phyloP scores from a whole-genome alignment of 2,329 filamentous ascomycete species.

The Colletotrichum camelliae region DNA sequence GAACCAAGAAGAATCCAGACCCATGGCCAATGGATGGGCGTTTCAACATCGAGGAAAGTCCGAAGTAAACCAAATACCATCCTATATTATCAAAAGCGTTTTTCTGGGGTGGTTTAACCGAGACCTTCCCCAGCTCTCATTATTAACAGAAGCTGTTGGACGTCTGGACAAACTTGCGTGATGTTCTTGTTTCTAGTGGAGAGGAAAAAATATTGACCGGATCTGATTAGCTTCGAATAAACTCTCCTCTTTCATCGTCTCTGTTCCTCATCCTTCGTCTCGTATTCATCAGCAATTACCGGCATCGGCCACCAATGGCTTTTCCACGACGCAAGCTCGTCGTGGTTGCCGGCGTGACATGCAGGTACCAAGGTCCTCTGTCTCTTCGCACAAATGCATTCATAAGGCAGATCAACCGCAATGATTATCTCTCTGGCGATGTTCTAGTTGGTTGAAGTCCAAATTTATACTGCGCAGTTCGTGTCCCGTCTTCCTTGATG shows the following conservation, averaged over 20 bases:
- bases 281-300: background rate
- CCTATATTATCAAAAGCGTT: background rate
- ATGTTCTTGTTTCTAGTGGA: too few relatives aligned
- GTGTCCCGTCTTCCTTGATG: background rate
- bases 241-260: background rate
- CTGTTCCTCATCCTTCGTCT: background rate
- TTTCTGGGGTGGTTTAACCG: background rate
- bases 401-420: fast-evolving
- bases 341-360: background rate
- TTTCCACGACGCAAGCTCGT: background rate
- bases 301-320: background rate
- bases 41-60: conserved; percentile 4
- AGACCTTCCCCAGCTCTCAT: fast-evolving
- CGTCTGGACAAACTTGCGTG: background rate
- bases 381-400: background rate
- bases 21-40: conserved; percentile 26
- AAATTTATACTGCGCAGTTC: background rate
- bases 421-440: background rate
- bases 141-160: background rate
- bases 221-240: background rate
- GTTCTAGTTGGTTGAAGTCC: background rate
- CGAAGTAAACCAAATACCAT: background rate
- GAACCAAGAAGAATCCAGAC: conserved; percentile 13
- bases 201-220: too few relatives aligned
- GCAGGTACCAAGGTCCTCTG: background rate